These are phyloP conservation scores for Globisporangium heterothallicum DNA, from an alignment of 352 stramenopile genomes.

Conservation along the genomic window DNA sequence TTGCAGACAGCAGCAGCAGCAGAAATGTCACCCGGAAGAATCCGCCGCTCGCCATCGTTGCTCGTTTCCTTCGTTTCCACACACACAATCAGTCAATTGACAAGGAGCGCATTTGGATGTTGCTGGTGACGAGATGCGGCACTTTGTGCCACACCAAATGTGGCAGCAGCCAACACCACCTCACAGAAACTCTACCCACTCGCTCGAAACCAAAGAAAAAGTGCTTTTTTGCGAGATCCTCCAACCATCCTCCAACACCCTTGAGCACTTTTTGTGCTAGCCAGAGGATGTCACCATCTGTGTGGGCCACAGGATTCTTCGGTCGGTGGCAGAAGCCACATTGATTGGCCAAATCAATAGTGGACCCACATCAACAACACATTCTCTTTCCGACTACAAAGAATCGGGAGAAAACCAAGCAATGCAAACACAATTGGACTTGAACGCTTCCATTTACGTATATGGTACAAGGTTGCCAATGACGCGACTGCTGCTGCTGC, in stretches of 20 bases:
- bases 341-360: conserved; percentile 6
- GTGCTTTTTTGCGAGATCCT: background rate
- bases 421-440: background rate
- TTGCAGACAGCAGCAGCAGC: background rate
- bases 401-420: background rate
- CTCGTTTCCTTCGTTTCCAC: background rate
- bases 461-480: background rate
- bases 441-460: background rate
- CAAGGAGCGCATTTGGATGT: background rate
- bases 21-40: conserved; percentile 24
- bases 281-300: background rate
- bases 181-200: background rate
- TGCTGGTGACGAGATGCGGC: conserved; percentile 2
- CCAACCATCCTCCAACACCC: background rate
- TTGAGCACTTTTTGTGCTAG: background rate
- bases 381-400: background rate
- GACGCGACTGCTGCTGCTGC: background rate
- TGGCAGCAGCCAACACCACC: background rate
- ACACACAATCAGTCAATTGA: background rate
- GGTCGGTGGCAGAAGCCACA: background rate
- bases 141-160: background rate
- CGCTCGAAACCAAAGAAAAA: background rate
- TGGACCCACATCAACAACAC: background rate
- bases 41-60: conserved; percentile 25
- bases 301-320: background rate